Evolutionary conservation across 2,329 filamentous ascomycete genomes (phyloP).

Genomic region (Aschersonia sp.): DNA sequence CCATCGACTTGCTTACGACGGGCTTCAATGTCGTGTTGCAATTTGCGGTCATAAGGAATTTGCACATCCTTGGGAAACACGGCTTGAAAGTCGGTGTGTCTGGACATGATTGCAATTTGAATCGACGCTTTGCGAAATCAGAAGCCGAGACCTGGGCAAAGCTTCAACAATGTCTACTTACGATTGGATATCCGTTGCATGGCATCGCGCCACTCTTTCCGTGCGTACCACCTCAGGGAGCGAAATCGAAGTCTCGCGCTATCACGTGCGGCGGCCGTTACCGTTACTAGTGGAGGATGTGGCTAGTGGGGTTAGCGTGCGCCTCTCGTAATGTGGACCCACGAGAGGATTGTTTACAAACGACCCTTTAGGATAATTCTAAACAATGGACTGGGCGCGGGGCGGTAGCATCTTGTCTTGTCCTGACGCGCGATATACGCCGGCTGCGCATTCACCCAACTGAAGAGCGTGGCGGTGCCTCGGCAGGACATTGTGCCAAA

Average conservation of each 20-base stretch:
- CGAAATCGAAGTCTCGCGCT: slow-evolving; percentile 3
- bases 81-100: slow-evolving; percentile 51
- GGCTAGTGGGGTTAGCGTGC: not conserved
- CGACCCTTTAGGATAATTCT: slow-evolving; percentile 21
- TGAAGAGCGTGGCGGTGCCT: not conserved
- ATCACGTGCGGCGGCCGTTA: slow-evolving; percentile 7
- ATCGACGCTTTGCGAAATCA: not conserved
- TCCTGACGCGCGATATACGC: no score
- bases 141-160: no score
- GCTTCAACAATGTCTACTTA: no score
- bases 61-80: slow-evolving; percentile 49
- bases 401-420: slow-evolving; percentile 4
- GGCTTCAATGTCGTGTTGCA: slow-evolving; percentile 47
- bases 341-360: slow-evolving; percentile 23
- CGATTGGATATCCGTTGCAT: no score
- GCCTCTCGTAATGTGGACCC: not conserved
- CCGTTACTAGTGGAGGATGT: not conserved
- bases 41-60: slow-evolving; percentile 46
- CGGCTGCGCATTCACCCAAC: no score
- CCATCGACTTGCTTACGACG: slow-evolving; percentile 55
- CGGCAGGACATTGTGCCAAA: not conserved
- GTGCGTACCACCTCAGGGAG: not conserved
- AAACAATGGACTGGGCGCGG: slow-evolving; percentile 15
- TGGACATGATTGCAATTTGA: slow-evolving; percentile 31
- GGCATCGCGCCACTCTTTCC: no score